These are phyloP conservation scores for Dactylellina drechsleri DNA, from an alignment of 2,329 filamentous ascomycete genomes.

Conservation along the genomic window DNA sequence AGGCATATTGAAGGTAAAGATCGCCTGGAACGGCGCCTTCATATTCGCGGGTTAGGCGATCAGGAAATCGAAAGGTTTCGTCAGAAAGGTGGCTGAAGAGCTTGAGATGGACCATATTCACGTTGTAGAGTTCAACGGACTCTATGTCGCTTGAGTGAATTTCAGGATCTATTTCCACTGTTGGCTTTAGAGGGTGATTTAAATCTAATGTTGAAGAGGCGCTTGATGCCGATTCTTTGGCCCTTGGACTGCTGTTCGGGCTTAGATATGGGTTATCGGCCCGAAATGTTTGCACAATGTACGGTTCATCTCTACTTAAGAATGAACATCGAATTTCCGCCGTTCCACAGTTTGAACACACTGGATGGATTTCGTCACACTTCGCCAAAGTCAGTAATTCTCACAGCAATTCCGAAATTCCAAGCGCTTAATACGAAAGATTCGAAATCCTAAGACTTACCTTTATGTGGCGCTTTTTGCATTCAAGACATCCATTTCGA, in stretches of 20 bases:
- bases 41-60: neutral
- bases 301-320: conserved; percentile 3
- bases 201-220: neutral
- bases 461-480: conserved; percentile 62
- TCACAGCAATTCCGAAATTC: neutral
- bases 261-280: neutral
- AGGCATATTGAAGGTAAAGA: conserved; percentile 56
- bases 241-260: neutral
- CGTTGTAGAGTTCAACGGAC: conserved; percentile 2
- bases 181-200: neutral
- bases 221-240: neutral
- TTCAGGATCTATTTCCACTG: neutral
- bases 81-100: conserved; percentile 23
- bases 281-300: neutral
- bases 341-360: conserved; percentile 60
- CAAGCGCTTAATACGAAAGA: no score
- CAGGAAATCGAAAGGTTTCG: conserved; percentile 15
- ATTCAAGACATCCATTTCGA: conserved; percentile 61
- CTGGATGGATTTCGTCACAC: conserved; percentile 61
- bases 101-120: conserved; percentile 32
- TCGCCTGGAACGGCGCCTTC: conserved; percentile 12
- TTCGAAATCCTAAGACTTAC: conserved; percentile 55
- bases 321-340: conserved; percentile 55
- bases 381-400: conserved; percentile 41
- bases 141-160: neutral